A percentile compares a stretch with the other conserved stretches of the same genome.
Conservation (phyloP, 2,329 filamentous ascomycete species). For the Aureobasidium uvarum region DNA sequence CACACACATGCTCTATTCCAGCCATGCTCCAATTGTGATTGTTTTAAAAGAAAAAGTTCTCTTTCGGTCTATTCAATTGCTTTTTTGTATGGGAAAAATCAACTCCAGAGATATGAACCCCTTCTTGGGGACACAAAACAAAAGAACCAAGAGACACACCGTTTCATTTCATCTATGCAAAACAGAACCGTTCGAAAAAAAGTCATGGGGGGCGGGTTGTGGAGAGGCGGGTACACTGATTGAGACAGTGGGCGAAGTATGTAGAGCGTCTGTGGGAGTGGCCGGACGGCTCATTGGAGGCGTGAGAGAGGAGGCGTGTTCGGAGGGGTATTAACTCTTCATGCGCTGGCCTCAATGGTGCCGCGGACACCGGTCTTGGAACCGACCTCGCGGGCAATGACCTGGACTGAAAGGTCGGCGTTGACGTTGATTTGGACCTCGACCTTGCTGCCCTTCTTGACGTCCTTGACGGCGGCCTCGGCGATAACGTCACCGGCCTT, state of each 20-base stretch:
- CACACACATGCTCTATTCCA: too few relatives aligned
- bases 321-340: not conserved
- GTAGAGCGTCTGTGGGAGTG: not conserved
- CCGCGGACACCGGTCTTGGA: slow-evolving; percentile 81
- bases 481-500: slow-evolving; percentile 80
- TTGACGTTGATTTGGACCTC: slow-evolving; percentile 90
- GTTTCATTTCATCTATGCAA: slow-evolving; percentile 23
- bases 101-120: slow-evolving; percentile 1
- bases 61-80: slow-evolving; percentile 21
- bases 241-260: not conserved
- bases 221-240: not conserved
- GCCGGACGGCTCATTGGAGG: not conserved
- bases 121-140: not conserved
- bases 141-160: slow-evolving; percentile 1
- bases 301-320: slow-evolving; percentile 6
- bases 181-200: slow-evolving; percentile 20
- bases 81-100: not conserved
- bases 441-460: slow-evolving; percentile 86
- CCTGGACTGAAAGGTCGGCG: slow-evolving; percentile 73
- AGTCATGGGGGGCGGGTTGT: slow-evolving; percentile 6
- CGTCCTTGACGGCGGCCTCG: slow-evolving; percentile 76
- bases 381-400: slow-evolving; percentile 82
- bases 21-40: too few relatives aligned
- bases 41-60: too few relatives aligned
- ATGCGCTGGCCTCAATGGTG: slow-evolving; percentile 43